Evolutionary conservation across 106 monocot species (phyloP), one percentile per base, ranked within the genome.

Genomic region (Phalaenopsis equestris): DNA sequence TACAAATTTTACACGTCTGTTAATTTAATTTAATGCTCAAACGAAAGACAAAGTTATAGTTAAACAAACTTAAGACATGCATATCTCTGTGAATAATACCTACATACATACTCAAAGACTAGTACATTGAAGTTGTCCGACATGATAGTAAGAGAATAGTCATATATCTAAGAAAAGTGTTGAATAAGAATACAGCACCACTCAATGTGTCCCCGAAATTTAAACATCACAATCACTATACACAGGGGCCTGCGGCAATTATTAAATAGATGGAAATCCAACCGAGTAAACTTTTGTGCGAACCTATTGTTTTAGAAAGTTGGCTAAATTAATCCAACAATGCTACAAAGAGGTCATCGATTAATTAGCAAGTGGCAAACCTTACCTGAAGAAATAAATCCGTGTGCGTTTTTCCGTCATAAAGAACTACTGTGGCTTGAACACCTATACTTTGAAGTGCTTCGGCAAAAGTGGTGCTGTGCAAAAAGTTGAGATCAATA

Each of bases 391-490:
- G 83, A 81, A 93, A 93, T 55, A 93, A 68, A 81, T 93, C 93
- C n/a, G 93, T 93, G 37, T 93, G 93, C 43, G 93, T 90, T 81
- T 93, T 93, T 49, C 86, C 90, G 83, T 93, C 86, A 80, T 85
- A 93, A 1, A 90, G 79, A n/a, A 93, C 77, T 75, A 90, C 58
- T 81, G 84, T 83, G 70, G 78, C 86, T 83, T 85, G 67, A 55
- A 48, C 85, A 67, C 88, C 88, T 72, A 77, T 77, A 46, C 80
- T 80, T 18, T 67, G 79, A 83, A 93, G 88, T 46, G 88, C 86
- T 83, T 90, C 90, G 42, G 83, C 85, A 80, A 93, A 90, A 78
- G 45, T 75, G 80, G 85, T 82, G 64, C 93, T 93, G 88, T 77
- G 81, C 41, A 75, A 7, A 18, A 23, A 52, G 41, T 48, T 52